Conservation (phyloP, 805 yeast genomes). For the Wickerhamomyces sydowiorum region DNA sequence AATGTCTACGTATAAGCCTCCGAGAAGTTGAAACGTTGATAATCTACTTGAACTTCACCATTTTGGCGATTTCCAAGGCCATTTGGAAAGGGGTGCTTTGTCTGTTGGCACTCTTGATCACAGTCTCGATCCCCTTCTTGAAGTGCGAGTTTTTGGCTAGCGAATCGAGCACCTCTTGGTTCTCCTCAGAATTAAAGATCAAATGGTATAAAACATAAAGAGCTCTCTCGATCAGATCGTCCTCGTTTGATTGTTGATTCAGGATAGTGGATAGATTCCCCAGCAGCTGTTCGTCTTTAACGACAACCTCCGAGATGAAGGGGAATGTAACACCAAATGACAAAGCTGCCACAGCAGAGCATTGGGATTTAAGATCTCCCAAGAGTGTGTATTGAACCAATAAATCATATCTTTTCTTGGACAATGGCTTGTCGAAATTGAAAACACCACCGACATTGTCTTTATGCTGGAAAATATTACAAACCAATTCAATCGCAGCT, state of each 20-base stretch:
- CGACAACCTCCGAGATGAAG: constrained; percentile 27
- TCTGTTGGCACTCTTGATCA: constrained; percentile 6
- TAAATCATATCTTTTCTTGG: constrained; percentile 34
- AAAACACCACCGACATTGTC: constrained; percentile 48
- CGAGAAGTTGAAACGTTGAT: background rate
- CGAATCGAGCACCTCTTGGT: constrained; percentile 4
- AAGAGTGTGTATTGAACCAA: constrained; percentile 35
- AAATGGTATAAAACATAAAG: constrained; percentile 24
- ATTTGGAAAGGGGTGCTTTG: constrained; percentile 14
- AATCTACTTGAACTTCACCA: constrained; percentile 2
- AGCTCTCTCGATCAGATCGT: constrained; percentile 26
- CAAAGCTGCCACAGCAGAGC: constrained; percentile 32
- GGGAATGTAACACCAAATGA: constrained; percentile 30
- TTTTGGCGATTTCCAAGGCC: constrained; percentile 9
- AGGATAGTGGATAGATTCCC: constrained; percentile 21
- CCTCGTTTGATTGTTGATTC: constrained; percentile 23
- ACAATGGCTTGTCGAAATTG: constrained; percentile 36
- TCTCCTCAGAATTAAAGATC: constrained; percentile 18
- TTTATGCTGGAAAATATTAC: constrained; percentile 47
- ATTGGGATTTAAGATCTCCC: constrained; percentile 35
- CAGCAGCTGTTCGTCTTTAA: constrained; percentile 20
- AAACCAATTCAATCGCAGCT: constrained; percentile 57
- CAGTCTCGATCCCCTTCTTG: constrained; percentile 3
- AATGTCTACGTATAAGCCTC: too few relatives aligned
- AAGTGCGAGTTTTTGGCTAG: constrained; percentile 3